Evolutionary conservation across 176 grass and related monocot species (phyloP).

Genomic region (Phragmites australis): DNA sequence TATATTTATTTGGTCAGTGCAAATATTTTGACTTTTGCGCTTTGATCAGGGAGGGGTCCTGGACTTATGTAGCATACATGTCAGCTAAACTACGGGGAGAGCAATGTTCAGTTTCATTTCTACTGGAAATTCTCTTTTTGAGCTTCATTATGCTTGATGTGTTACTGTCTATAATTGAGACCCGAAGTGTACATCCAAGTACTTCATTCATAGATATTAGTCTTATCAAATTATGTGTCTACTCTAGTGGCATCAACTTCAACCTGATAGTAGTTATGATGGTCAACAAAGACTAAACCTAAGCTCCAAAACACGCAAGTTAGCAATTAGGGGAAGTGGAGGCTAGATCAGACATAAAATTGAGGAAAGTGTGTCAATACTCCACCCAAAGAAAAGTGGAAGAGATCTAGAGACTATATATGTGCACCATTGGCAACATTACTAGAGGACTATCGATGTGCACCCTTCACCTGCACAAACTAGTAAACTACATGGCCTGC

Average conservation of each 20-base stretch:
- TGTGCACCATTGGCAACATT: background rate
- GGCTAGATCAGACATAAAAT: background rate
- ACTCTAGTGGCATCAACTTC: conserved; percentile 6
- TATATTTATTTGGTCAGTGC: conserved; percentile 3
- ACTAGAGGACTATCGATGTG: background rate
- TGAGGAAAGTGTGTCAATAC: background rate
- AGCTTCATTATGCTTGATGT: background rate
- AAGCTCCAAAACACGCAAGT: background rate
- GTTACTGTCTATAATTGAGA: background rate
- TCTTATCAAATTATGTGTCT: conserved; percentile 9
- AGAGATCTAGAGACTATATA: background rate
- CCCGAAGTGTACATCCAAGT: background rate
- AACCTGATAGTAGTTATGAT: background rate
- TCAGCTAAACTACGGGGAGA: background rate
- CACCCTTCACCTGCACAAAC: background rate
- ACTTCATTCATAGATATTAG: background rate
- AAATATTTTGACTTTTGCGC: background rate
- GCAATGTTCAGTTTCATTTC: background rate
- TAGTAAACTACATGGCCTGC: background rate
- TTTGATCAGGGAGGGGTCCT: background rate
- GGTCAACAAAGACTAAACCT: background rate
- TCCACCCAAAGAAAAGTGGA: conserved; percentile 13
- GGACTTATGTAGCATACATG: background rate
- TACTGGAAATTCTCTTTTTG: background rate
- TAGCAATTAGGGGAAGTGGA: background rate